Percentiles rank a stretch among this genome's conserved stretches.
These are phyloP conservation scores for Teratosphaeria zuluensis DNA, from an alignment of 2,329 filamentous ascomycete genomes.

Conservation along the genomic window DNA sequence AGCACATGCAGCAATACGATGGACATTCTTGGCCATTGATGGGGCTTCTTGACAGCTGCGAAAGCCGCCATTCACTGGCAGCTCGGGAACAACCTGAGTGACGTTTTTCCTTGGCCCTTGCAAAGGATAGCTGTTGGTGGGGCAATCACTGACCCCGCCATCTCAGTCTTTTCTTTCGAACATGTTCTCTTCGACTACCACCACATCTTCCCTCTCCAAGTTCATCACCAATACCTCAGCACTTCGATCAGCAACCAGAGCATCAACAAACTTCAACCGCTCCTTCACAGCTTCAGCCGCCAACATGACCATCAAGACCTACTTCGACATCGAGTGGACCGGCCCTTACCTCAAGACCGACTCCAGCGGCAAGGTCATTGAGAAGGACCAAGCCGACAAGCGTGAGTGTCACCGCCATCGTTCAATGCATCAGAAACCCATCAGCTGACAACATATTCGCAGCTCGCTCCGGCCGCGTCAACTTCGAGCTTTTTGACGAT, in stretches of 20 bases:
- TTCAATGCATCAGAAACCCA: constrained; percentile 3
- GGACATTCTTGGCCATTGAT: neutral
- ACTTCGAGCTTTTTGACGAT: constrained; percentile 79
- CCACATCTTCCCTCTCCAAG: constrained; percentile 4
- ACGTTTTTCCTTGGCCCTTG: neutral
- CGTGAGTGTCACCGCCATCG: constrained; percentile 40
- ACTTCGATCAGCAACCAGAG: constrained; percentile 22
- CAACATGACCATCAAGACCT: constrained; percentile 66
- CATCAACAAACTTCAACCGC: constrained; percentile 34
- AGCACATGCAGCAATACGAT: neutral
- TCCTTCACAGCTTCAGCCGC: constrained; percentile 55
- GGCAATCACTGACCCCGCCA: constrained; percentile 2
- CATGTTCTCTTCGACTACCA: constrained; percentile 14
- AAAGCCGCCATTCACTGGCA: neutral
- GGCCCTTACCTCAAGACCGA: constrained; percentile 59
- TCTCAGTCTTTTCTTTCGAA: constrained; percentile 2
- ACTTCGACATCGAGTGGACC: constrained; percentile 41
- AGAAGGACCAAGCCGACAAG: constrained; percentile 37
- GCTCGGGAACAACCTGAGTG: neutral
- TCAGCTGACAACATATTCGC: constrained; percentile 2
- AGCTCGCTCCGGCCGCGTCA: constrained; percentile 72
- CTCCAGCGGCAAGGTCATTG: constrained; percentile 42
- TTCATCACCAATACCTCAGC: constrained; percentile 1
- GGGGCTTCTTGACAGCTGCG: neutral
- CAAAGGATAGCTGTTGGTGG: neutral